Base-by-base conservation (phyloP, 352 stramenopile genomes). In the Thalassiosira livingstoniorum region DNA sequence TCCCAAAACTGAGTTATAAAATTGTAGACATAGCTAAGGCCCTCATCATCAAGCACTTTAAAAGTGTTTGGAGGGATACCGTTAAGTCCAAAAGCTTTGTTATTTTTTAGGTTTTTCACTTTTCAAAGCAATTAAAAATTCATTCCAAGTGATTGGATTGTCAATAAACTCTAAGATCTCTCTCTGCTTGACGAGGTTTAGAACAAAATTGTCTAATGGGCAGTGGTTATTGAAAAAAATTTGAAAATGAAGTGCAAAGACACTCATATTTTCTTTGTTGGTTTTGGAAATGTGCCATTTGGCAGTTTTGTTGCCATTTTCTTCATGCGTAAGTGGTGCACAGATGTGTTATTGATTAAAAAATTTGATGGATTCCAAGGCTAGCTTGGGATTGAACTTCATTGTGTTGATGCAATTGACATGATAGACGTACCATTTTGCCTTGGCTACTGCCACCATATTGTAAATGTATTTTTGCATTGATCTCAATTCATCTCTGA, bases 21-120 rank as follows among this genome's bases (percentile, higher is more conserved):
- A 4, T 45, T 4, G 57, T 29, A 45, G 5, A 66, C 10, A 21
- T 29, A 3, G 3, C 13, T n/a, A 25, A 66, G 57, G 32, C 47
- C 47, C 13, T 66, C n/a, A 29, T 66, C 47, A 34, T 66, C 32
- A 5, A 66, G 32, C 10, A 3, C 11, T 25, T 66, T 66, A n/a
- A 66, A 66, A 7, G 57, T 34, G 15, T 66, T 45, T 43, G 57
- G 2, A 23, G 23, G 11, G 2, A 66, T 29, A 15, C 29, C 57
- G 35, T 42, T 66, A 13, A 2, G 7, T n/a, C 57, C 57, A 27
- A 34, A 34, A 18, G 7, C 1, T 47, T 66, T 66, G n/a, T 66
- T 34, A 25, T 66, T 66, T n/a, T 66, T 43, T 66, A 27, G 47
- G 31, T 66, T 66, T 34, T 29, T 43, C 32, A 29, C 27, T 39